Conservation (phyloP, 73 alveolate genomes). For the Durusdinium trenchii region DNA sequence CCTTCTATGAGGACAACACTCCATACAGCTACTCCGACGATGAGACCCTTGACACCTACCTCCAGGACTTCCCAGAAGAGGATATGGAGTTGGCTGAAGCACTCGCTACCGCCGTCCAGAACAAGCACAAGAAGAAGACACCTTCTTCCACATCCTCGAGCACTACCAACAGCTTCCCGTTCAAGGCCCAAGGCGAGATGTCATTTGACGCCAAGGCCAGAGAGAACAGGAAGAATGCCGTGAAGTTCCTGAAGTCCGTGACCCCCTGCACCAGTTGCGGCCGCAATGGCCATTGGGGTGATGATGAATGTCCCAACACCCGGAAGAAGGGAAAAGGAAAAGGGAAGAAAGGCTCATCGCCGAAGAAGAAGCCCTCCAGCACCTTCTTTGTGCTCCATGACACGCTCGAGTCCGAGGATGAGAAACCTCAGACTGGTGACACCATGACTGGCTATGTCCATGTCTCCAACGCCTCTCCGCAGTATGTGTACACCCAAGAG, state of each 20-base stretch:
- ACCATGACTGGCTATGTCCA: neutral
- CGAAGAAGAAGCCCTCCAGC: slow-evolving; percentile 32
- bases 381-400: slow-evolving; percentile 29
- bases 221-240: neutral
- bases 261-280: slow-evolving; percentile 16
- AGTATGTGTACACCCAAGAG: neutral
- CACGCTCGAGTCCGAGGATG: neutral
- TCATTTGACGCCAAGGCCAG: neutral
- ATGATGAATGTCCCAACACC: neutral
- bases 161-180: neutral
- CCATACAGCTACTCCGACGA: neutral
- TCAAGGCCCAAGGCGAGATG: neutral
- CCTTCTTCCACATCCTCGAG: neutral
- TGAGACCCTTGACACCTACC: neutral
- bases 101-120: neutral
- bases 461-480: too few relatives aligned
- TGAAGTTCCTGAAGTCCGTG: neutral
- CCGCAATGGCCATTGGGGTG: slow-evolving; percentile 39
- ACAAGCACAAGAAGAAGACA: neutral
- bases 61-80: neutral
- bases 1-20: neutral
- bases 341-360: too few relatives aligned
- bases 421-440: neutral
- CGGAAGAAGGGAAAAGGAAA: neutral
- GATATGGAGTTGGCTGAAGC: neutral